Evolutionary conservation across 1,139 yeast species (phyloP), one percentile per base, ranked within the genome.

Genomic region (Geotrichum bryndzae): DNA sequence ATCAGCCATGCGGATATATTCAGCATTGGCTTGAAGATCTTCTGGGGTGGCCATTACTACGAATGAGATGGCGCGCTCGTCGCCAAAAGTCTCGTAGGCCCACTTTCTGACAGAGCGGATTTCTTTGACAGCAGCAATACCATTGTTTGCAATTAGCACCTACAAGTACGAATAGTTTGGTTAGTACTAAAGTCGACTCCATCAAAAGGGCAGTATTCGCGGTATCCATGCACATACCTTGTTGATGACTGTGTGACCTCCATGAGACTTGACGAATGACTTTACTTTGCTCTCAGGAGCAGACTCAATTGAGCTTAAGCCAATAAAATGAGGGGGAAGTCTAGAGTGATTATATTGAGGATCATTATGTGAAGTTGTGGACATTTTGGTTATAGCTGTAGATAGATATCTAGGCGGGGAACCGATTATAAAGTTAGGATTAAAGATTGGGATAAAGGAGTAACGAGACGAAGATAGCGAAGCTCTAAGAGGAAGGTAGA

Each of bases 21-120:
- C 99, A 27, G 99, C 96, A 71, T 95, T 95, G 66, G 98, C 97
- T 69, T 84, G 91, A 71, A 94, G 80, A 79, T 94, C 99, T 76
- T 94, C 99, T 27, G 99, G 99, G 31, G 99, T 94, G 64, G 99
- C 99, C 99, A 94, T 94, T 54, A 89, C 98, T 53, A 94, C 94
- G 74, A 94, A 95, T 70, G 90, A 90, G 67, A 94, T 88, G 65
- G 96, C 92, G 73, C 89, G 84, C 76, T 94, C 98, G 72, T 95
- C 87, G 66, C 97, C 97, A 79, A 94, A 94, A 31, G 97, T 91
- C 76, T 94, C 98, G 77, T 94, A 95, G 53, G 98, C 94, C 99
- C 99, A 95, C 81, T 92, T 92, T 77, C 99, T 85, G 58, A 94
- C 90, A 13, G 97, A 90, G 71, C 99, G 84, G 74, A 95, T 95